Evolutionary conservation across 352 stramenopile genomes (phyloP), one percentile per base, ranked within the genome.

Genomic region (Halophytophthora batemanensis): DNA sequence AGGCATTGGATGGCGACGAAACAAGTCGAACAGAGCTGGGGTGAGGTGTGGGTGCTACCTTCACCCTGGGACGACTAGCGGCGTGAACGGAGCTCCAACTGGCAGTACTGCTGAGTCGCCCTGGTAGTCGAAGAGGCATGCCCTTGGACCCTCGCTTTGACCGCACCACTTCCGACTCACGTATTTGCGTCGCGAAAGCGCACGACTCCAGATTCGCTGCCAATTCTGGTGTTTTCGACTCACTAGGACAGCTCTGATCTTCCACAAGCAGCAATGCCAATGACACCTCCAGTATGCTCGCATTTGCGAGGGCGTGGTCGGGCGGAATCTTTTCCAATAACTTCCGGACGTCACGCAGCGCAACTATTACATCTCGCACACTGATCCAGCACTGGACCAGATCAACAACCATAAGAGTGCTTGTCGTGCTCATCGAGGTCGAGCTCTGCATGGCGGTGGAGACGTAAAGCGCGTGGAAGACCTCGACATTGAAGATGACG

Each of bases 401-500:
- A 19, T 84, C 70, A 2, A 79, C 37, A 1, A 14, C n/a, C 41
- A 75, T 69, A 10, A 84, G 47, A 0, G 50, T 37, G 3, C 58
- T 39, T 0, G 58, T 66, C 1, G 70, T 69, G 6, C 33, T 35
- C 33, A 57, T 57, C 0, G 61, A 75, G 15, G 61, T 50, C 8
- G 64, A 45, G 6, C 46, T 70, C 39, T 77, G 59, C 45, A 85
- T 69, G n/a, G 64, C 69, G 15, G 59, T 63, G 0, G 74, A 56
- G 1, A 82, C 62, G 21, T 62, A 85, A 0, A 85, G 42, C 37
- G 71, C 50, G 47, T 82, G 68, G 43, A 80, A 85, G 40, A 85
- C 51, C 28, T 85, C 65, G 7, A 76, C 64, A n/a, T 80, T 77
- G 46, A 85, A 78, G 11, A 78, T 72, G 2, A 82, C 62, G 0